Evolutionary conservation across 352 stramenopile species (phyloP).

Genomic region (Pythium folliculosum): DNA sequence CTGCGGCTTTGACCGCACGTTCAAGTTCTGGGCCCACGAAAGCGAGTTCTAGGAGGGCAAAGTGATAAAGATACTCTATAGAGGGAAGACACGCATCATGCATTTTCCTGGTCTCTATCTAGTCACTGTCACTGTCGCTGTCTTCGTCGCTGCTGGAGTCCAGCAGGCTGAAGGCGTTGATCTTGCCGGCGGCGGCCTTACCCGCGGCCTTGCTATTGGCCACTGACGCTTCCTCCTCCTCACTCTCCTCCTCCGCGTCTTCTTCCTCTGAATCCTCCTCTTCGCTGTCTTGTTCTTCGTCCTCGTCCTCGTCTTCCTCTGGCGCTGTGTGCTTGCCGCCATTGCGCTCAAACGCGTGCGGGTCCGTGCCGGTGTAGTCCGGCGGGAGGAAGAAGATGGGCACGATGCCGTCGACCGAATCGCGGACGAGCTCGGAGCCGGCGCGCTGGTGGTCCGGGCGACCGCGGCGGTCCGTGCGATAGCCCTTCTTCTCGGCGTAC

Average conservation of each 20-base stretch:
- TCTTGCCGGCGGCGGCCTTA: conserved; percentile 7
- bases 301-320: conserved; percentile 31
- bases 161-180: conserved; percentile 32
- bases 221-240: conserved; percentile 8
- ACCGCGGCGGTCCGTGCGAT: conserved; percentile 75
- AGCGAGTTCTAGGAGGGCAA: conserved; percentile 90
- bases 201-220: conserved; percentile 1
- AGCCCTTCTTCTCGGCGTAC: conserved; percentile 83
- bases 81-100: no score
- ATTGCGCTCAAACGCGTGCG: conserved; percentile 34
- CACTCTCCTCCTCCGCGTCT: conserved; percentile 13
- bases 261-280: conserved; percentile 7
- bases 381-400: conserved; percentile 81
- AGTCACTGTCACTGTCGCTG: conserved; percentile 25
- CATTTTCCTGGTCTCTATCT: no score
- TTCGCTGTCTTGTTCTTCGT: conserved; percentile 11
- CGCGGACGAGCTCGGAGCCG: conserved; percentile 76
- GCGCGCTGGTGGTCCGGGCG: conserved; percentile 82
- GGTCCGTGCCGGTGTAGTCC: conserved; percentile 64
- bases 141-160: conserved; percentile 33
- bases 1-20: conserved; percentile 90
- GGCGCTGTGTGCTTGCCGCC: conserved; percentile 26
- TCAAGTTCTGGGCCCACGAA: conserved; percentile 92
- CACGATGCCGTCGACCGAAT: conserved; percentile 81
- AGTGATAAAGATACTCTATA: conserved; percentile 1